These are phyloP conservation scores for Clathrus columnatus DNA, from an alignment of 768 basidiomycete species.

Conservation along the genomic window DNA sequence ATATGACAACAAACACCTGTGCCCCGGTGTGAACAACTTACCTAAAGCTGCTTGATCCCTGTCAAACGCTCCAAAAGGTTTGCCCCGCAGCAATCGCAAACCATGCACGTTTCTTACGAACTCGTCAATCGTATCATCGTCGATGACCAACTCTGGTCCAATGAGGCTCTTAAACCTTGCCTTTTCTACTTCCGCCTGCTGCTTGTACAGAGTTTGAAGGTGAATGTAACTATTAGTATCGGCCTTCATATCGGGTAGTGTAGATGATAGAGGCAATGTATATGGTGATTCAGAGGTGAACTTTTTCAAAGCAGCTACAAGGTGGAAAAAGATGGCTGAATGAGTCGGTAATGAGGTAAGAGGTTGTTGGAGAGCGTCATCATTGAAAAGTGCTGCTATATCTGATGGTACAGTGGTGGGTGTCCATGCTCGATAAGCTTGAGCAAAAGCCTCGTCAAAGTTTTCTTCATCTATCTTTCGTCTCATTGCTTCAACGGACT, in stretches of 20 bases:
- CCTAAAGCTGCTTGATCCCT: conserved; percentile 40
- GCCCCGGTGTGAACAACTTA: conserved; percentile 21
- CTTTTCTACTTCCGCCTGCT: conserved; percentile 65
- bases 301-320: conserved; percentile 61
- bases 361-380: conserved; percentile 35
- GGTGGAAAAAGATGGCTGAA: conserved; percentile 68
- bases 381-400: conserved; percentile 52
- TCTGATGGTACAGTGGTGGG: conserved; percentile 59
- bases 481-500: conserved; percentile 49
- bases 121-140: conserved; percentile 48
- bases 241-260: conserved; percentile 94
- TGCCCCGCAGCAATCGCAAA: conserved; percentile 55
- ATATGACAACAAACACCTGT: background rate
- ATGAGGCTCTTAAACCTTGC: conserved; percentile 29
- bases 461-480: conserved; percentile 89
- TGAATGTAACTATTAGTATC: conserved; percentile 76
- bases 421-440: conserved; percentile 78
- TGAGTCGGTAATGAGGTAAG: conserved; percentile 28
- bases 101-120: conserved; percentile 80
- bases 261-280: conserved; percentile 73
- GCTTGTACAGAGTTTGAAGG: conserved; percentile 79
- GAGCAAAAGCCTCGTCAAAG: conserved; percentile 87
- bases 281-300: conserved; percentile 50
- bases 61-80: conserved; percentile 51
- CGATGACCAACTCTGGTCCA: conserved; percentile 28